These are phyloP conservation scores for Colletotrichum spaethianum DNA, from an alignment of 2,329 filamentous ascomycete genomes.

Conservation along the genomic window DNA sequence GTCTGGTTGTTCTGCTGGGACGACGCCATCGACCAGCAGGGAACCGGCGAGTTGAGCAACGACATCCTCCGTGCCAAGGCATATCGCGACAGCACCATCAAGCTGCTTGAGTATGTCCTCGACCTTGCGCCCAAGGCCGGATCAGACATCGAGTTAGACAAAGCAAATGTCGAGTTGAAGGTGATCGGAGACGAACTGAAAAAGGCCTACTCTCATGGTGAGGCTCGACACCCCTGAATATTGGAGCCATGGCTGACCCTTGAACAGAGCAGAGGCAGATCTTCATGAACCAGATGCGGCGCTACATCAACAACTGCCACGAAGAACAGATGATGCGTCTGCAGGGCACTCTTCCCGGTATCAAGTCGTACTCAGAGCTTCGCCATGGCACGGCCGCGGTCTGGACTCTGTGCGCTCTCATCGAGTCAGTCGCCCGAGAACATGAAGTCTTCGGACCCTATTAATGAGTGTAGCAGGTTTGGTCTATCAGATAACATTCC, in stretches of 20 bases:
- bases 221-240: not conserved
- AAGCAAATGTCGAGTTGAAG: slow-evolving; percentile 46
- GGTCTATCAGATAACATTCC: slow-evolving; percentile 28
- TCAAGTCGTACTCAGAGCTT: slow-evolving; percentile 48
- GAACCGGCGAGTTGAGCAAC: slow-evolving; percentile 44
- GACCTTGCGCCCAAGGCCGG: slow-evolving; percentile 17
- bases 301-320: slow-evolving; percentile 47
- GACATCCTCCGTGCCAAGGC: slow-evolving; percentile 47
- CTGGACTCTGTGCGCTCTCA: slow-evolving; percentile 46
- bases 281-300: slow-evolving; percentile 42
- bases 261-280: slow-evolving; percentile 24
- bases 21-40: slow-evolving; percentile 50
- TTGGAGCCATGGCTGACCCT: not conserved
- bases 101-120: slow-evolving; percentile 42
- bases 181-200: slow-evolving; percentile 43
- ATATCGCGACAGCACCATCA: slow-evolving; percentile 46
- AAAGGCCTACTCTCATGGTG: slow-evolving; percentile 22
- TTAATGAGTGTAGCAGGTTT: slow-evolving; percentile 3
- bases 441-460: not conserved
- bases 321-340: slow-evolving; percentile 49
- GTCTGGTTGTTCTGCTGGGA: slow-evolving; percentile 53
- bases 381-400: slow-evolving; percentile 48
- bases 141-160: slow-evolving; percentile 30
- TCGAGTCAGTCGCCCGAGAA: slow-evolving; percentile 42
- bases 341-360: slow-evolving; percentile 44